Evolutionary conservation across 805 yeast genomes (phyloP).

Genomic region (Candida patagonica): DNA sequence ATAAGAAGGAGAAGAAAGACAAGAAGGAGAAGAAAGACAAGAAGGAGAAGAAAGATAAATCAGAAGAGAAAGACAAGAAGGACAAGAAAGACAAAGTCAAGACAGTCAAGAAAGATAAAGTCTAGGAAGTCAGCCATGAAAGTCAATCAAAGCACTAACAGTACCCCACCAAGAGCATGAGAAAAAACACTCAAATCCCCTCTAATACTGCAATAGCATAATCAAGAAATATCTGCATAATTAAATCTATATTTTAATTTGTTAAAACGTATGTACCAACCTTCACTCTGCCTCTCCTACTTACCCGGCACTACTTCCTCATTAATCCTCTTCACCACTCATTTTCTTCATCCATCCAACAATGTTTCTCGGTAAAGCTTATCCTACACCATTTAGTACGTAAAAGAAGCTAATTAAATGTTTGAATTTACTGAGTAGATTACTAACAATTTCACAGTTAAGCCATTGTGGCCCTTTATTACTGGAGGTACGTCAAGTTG

Average conservation of each 20-base stretch:
- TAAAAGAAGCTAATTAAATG: not conserved
- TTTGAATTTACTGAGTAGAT: not conserved
- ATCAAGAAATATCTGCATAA: no score
- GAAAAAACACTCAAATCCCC: no score
- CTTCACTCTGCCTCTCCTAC: no score
- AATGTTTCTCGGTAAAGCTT: slow-evolving; percentile 6
- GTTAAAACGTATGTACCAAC: no score
- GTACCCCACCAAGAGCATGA: no score
- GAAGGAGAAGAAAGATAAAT: slow-evolving; percentile 14
- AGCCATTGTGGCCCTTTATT: slow-evolving; percentile 7
- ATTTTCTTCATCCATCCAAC: not conserved
- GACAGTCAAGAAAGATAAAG: not conserved
- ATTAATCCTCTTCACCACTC: not conserved
- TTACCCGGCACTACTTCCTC: no score
- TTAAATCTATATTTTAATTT: no score
- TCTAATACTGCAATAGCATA: no score
- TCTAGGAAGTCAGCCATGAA: no score
- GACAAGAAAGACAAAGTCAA: not conserved
- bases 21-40: slow-evolving; percentile 12
- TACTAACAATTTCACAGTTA: slow-evolving; percentile 1
- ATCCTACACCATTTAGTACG: slow-evolving; percentile 5
- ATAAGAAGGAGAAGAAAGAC: slow-evolving; percentile 11
- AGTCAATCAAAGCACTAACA: no score
- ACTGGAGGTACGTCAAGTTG: slow-evolving; percentile 3
- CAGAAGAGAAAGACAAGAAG: slow-evolving; percentile 8